Base-by-base conservation (phyloP, 371 early-diverging fungal genomes). In the Phascolomyces articulosus region DNA sequence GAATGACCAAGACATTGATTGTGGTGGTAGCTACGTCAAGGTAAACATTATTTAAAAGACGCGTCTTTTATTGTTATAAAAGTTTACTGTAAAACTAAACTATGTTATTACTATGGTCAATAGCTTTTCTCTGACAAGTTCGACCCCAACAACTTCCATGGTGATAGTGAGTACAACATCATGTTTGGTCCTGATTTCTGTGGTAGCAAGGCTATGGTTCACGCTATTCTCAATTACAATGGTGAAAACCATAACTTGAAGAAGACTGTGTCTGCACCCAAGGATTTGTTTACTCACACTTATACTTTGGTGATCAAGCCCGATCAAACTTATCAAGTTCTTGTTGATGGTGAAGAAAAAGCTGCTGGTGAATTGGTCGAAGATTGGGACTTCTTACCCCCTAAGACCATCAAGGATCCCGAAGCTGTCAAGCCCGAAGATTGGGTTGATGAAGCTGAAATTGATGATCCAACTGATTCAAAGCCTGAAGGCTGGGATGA, bases 21-120 rank as follows among this genome's bases (percentile, higher is more conserved):
- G 99, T 85, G 98, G 97, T 69, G 99, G 99, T 60, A 96, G 97
- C 58, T 98, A 98, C 83, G 64, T 96, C 64, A 98, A 98, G 88
- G 88, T 98, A 59, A n/a, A n/a, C n/a, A n/a, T n/a, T n/a, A 75
- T 72, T 56, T 23, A 51, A 51, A 51, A 24, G 7, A 24, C 26
- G 26, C 26, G 51, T 24, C 31, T 48, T 31, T 59, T 26, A 31
- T 51, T 34, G 59, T 16, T 56, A 44, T 27, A 61, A 41, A 41
- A 15, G 3, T 20, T 55, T 29, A 59, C 29, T 38, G 18, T 28
- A 9, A 23, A 47, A 8, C 55, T 58, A 4, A 34, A 29, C 23
- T 34, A 56, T 51, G 21, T 0, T 47, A 13, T 40, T 55, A 9
- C 31, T 56, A 27, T 54, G 58, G 2, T 31, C 15, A 29, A 49